Base-by-base conservation (phyloP, 345 rosid species). In the Noccaea caerulescens region DNA sequence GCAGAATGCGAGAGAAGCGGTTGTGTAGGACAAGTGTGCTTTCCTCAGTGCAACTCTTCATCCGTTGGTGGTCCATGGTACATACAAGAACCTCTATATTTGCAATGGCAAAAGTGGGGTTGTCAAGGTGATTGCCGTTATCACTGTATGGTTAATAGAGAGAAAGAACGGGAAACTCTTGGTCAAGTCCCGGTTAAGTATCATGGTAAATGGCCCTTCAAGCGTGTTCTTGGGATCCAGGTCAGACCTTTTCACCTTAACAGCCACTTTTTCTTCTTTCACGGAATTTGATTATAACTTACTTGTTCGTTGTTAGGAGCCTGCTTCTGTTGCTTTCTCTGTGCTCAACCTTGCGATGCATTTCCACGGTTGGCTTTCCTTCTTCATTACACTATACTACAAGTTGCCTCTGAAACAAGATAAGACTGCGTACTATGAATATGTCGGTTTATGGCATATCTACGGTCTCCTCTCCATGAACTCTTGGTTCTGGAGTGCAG, bases 161-260 rank as follows among this genome's bases (percentile, higher is more conserved):
- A 89, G 82, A 69, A 70, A 72, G 84, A 85, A 61, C 82, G 86
- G 38, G 86, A 75, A 64, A 58, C 74, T 38, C 74, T 58, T 27
- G 88, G 88, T 71, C 45, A 63, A 42, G 56, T 27, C 65, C 93
- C 96, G 10, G 77, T 85, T 63, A 89, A 89, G 80, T 89, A 87
- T 72, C 88, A 89, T 78, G 91, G 93, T 66, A 89, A 87, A 85
- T 89, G 96, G 96, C 91, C 93, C 20, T 89, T 89, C 79, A 79
- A 58, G 68, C 91, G 89, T 72, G 82, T 84, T 9, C 81, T 79
- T 64, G 91, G 93, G 47, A 82, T 89, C 59, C 89, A 89, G 93
- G 93, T 86, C 47, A 20, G 74, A 59, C 20, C 25, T 63, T 43
- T 39, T 63, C 23, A 49, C 45, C 8, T 18, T 36, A 7, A 36